A percentile compares a stretch with the other conserved stretches of the same genome.
Evolutionary conservation across 495 filamentous ascomycete genomes (phyloP).

Genomic region (Hypoxylon rickii): DNA sequence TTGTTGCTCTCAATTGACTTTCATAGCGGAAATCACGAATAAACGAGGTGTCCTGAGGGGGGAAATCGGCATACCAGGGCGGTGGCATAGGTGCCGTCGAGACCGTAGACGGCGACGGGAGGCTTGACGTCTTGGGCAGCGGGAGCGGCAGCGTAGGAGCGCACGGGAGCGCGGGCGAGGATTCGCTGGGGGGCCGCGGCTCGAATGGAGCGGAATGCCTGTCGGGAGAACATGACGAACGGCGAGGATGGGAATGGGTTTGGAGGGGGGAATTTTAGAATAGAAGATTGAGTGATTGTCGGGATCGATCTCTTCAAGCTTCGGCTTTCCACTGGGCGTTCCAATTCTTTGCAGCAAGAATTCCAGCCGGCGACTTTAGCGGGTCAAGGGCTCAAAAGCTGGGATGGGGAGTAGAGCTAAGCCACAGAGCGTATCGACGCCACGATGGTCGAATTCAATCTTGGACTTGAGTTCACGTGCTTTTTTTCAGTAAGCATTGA

Average conservation of each 20-base stretch:
- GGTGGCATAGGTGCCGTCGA: slow-evolving; percentile 97
- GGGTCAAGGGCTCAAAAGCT: too few relatives aligned
- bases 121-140: slow-evolving; percentile 69
- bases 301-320: too few relatives aligned
- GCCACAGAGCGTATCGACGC: too few relatives aligned
- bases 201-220: slow-evolving; percentile 63
- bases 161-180: slow-evolving; percentile 46
- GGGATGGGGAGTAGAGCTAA: too few relatives aligned
- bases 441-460: too few relatives aligned
- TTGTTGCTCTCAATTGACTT: slow-evolving; percentile 20
- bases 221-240: slow-evolving; percentile 65
- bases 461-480: too few relatives aligned
- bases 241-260: slow-evolving; percentile 32
- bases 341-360: slow-evolving; percentile 28
- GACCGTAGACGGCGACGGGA: slow-evolving; percentile 87
- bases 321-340: slow-evolving; percentile 30
- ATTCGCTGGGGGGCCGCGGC: slow-evolving; percentile 57
- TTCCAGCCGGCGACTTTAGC: slow-evolving; percentile 8
- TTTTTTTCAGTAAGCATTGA: too few relatives aligned
- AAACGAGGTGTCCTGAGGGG: slow-evolving; percentile 15
- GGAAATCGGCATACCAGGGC: slow-evolving; percentile 80
- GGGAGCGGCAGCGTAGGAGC: slow-evolving; percentile 76
- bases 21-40: background rate
- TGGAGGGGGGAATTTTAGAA: slow-evolving; percentile 23
- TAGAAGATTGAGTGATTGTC: slow-evolving; percentile 19